Conservation (phyloP, 2,329 filamentous ascomycete species). For the Fusarium albosuccineum region DNA sequence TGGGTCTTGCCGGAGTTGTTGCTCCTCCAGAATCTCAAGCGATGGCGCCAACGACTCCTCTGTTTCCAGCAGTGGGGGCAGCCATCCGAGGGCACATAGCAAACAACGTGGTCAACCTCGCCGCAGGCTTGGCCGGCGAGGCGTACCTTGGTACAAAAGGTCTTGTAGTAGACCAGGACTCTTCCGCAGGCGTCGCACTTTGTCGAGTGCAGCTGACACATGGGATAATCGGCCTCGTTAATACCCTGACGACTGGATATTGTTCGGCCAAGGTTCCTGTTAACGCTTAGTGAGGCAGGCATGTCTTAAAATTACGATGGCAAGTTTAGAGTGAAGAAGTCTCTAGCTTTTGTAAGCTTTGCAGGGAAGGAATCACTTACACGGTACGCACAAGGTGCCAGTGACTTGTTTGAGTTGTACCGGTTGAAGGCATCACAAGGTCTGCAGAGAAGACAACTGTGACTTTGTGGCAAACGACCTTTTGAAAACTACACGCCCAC, state of each 20-base stretch:
- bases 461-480: not conserved
- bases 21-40: not conserved
- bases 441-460: not conserved
- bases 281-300: not conserved
- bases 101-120: slow-evolving; percentile 3
- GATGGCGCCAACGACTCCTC: not conserved
- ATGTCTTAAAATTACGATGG: not conserved
- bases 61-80: slow-evolving; percentile 17
- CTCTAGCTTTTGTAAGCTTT: not conserved
- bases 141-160: slow-evolving; percentile 12
- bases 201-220: slow-evolving; percentile 12
- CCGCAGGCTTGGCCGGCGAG: slow-evolving; percentile 1
- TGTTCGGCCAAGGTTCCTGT: not conserved
- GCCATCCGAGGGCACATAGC: not conserved
- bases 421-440: slow-evolving; percentile 1
- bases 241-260: not conserved
- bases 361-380: not conserved
- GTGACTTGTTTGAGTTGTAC: not conserved
- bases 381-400: not conserved
- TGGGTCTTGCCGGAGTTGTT: slow-evolving; percentile 11
- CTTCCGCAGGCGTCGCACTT: slow-evolving; percentile 11
- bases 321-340: not conserved
- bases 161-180: slow-evolving; percentile 3
- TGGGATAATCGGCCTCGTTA: not conserved
- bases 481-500: not conserved